Evolutionary conservation across 1,284 basidiomycete species (phyloP), one percentile per base, ranked within the genome.

Genomic region (Leccinum subrobustum): DNA sequence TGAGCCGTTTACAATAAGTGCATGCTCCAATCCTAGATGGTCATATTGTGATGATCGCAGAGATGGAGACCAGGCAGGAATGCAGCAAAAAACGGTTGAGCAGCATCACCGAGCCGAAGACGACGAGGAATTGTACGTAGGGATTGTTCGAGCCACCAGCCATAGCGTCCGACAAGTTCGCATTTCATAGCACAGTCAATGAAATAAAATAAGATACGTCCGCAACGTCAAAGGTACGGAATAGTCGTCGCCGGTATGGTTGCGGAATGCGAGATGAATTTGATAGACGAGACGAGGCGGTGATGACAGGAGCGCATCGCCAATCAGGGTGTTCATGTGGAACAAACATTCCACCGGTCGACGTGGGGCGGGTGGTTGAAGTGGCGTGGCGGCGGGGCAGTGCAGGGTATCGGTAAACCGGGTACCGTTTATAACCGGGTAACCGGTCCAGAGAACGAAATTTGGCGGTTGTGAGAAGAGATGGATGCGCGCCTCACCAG

Each of bases 1-100:
- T 92, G 70, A 92, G 83, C 67, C 86, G 88, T 75, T 91, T 92
- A 81, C 90, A 93, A 69, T 91, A 84, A 8, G 82, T 88, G 73
- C 90, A 93, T 50, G 90, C 90, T 63, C 90, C 89, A 61, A 87
- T 85, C 57, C 89, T 92, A 72, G 57, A 64, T 20, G 44, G 25
- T 51, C 50, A 31, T 62, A 27, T 60, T 55, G 52, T 58, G 20
- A 39, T 42, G 59, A 35, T 9, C 20, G 25, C 18, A 56, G 60
- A 50, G 57, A 58, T 48, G 29, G 52, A 18, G 54, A 57, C 62
- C 56, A 57, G 56, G 18, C 27, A 31, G 55, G 48, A 57, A 37
- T 27, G 50, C 11, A 70, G 48, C 6, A 44, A 52, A 59, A 51
- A 33, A 59, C 55, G 61, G 62, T 47, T 16, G 39, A 29, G 23